These are phyloP conservation scores for Phyllosticta capitalensis DNA, from an alignment of 2,329 filamentous ascomycete species.

Conservation along the genomic window DNA sequence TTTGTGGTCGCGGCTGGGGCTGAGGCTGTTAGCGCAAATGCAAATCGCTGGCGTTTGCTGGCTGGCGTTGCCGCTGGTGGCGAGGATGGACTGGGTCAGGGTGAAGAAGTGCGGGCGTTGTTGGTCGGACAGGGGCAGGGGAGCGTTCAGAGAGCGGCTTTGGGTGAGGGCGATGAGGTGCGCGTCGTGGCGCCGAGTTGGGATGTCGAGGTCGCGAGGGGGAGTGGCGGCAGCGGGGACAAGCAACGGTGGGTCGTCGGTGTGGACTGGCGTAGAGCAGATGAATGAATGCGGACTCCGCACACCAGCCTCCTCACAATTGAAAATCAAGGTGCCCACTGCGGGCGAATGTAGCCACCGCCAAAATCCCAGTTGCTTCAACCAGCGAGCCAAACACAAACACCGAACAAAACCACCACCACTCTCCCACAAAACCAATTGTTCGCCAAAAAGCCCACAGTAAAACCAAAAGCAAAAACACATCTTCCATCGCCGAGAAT, in stretches of 20 bases:
- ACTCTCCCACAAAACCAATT: background rate
- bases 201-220: conserved; percentile 26
- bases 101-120: background rate
- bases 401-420: background rate
- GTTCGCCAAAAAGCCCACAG: background rate
- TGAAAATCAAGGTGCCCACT: background rate
- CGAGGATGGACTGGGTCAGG: conserved; percentile 9
- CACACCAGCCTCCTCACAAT: background rate
- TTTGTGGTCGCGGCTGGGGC: conserved; percentile 11
- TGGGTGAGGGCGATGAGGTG: conserved; percentile 22
- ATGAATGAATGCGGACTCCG: no score
- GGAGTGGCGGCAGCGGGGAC: background rate
- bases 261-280: conserved; percentile 30
- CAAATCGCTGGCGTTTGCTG: conserved; percentile 1
- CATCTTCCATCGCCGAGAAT: background rate
- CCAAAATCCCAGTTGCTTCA: background rate
- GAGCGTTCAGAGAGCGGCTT: conserved; percentile 13
- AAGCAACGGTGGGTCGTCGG: conserved; percentile 29
- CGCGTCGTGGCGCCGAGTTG: conserved; percentile 32
- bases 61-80: background rate
- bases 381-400: background rate
- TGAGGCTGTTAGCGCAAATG: background rate
- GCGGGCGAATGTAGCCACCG: background rate
- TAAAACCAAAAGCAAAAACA: no score
- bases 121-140: background rate